Conservation (phyloP, 345 rosid genomes). For the Corymbia maculata region DNA sequence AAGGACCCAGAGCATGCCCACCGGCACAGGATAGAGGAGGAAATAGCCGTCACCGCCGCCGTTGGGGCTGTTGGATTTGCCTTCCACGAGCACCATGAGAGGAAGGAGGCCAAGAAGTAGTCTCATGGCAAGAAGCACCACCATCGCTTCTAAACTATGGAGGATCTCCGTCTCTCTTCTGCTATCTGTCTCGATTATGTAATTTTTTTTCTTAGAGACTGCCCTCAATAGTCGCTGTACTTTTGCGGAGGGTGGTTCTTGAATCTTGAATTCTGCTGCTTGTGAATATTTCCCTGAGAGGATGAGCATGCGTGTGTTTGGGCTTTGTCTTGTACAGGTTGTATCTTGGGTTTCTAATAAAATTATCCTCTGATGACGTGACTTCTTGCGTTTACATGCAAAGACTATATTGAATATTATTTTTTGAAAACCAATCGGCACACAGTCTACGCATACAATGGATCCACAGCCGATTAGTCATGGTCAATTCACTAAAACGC, state of each 20-base stretch:
- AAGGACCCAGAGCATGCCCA: constrained; percentile 49
- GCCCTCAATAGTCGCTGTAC: neutral
- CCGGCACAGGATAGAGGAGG: constrained; percentile 41
- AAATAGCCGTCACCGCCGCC: constrained; percentile 28
- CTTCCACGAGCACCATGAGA: constrained; percentile 49
- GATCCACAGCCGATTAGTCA: neutral
- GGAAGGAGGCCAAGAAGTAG: constrained; percentile 29
- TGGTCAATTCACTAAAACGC: neutral
- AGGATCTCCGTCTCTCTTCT: neutral
- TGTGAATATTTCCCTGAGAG: neutral
- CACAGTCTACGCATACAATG: neutral
- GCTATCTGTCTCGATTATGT: neutral
- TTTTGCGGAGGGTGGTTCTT: neutral
- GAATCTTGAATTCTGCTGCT: neutral
- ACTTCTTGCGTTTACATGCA: neutral
- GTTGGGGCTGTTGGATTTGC: constrained; percentile 31
- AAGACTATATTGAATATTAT: neutral
- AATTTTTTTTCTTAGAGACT: neutral
- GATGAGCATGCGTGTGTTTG: neutral
- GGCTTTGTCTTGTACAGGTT: neutral
- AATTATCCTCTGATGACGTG: neutral
- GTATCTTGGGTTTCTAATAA: neutral
- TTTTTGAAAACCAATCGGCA: neutral
- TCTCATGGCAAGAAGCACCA: constrained; percentile 33
- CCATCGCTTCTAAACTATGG: neutral